phyloP scores from a whole-genome alignment of 352 stramenopile genomes.

The Globisporangium middletonii region DNA sequence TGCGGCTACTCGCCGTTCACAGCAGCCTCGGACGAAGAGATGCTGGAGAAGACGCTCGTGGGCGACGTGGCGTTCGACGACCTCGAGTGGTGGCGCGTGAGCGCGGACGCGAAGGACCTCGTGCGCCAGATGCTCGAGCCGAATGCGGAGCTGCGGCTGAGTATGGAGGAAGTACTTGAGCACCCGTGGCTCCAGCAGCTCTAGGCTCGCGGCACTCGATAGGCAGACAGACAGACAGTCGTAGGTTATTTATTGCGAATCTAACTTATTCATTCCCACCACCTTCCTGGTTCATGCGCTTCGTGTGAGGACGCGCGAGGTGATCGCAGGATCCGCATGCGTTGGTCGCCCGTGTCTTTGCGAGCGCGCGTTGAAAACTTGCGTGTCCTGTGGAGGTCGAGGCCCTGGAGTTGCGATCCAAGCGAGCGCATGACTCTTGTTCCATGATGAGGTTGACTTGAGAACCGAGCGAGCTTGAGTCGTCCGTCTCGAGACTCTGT shows the following conservation, averaged over 20 bases:
- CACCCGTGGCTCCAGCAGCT: slow-evolving; percentile 45
- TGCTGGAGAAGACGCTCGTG: slow-evolving; percentile 37
- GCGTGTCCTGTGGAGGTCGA: too few species aligned
- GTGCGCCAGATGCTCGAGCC: slow-evolving; percentile 52
- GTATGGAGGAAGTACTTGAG: slow-evolving; percentile 62
- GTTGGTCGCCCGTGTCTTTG: too few species aligned
- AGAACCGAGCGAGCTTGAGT: too few species aligned
- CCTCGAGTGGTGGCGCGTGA: slow-evolving; percentile 44
- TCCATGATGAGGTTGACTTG: too few species aligned
- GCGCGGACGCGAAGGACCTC: slow-evolving; percentile 47
- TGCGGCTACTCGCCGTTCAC: slow-evolving; percentile 65
- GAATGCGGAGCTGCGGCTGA: slow-evolving; percentile 32
- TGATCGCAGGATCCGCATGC: too few species aligned
- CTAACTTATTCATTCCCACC: background rate
- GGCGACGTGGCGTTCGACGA: slow-evolving; percentile 56
- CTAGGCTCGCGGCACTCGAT: background rate
- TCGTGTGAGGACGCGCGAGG: too few species aligned
- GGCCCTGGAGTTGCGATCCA: too few species aligned
- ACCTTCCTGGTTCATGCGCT: too few species aligned
- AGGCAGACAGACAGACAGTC: background rate
- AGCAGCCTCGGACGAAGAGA: slow-evolving; percentile 50
- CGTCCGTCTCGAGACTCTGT: too few species aligned
- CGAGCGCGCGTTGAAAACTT: too few species aligned
- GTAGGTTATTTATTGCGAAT: background rate
- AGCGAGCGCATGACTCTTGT: too few species aligned